phyloP scores from a whole-genome alignment of 257 asterid species.

The Solanum dulcamara region DNA sequence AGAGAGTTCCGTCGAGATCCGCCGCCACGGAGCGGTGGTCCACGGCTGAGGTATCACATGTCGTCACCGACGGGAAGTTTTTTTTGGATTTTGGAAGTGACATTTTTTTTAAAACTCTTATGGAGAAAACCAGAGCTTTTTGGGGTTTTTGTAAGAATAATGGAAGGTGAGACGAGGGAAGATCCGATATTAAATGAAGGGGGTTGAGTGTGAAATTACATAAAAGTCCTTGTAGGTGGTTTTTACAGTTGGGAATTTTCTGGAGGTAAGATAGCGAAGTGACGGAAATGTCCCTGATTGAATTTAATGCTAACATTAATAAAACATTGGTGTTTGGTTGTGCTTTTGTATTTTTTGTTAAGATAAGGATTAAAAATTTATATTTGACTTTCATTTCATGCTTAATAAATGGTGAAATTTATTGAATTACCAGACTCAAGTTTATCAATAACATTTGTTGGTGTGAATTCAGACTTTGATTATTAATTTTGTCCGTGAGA shows the following conservation, averaged over 20 bases:
- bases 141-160: background rate
- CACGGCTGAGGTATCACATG: constrained; percentile 42
- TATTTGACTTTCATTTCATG: background rate
- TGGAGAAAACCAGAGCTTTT: background rate
- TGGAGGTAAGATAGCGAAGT: background rate
- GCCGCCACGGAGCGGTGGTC: constrained; percentile 65
- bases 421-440: background rate
- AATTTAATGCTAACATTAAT: background rate
- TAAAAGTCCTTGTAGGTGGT: background rate
- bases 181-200: constrained; percentile 45
- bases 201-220: background rate
- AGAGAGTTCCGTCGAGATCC: constrained; percentile 92
- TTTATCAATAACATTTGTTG: background rate
- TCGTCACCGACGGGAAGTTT: constrained; percentile 60
- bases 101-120: background rate
- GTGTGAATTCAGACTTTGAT: background rate
- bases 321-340: background rate
- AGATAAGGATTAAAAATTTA: background rate
- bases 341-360: background rate
- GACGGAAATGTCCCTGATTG: constrained; percentile 10
- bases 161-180: constrained; percentile 25
- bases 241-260: background rate
- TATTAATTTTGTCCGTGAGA: too few species aligned
- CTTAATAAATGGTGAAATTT: background rate
- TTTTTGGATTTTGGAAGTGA: background rate